These are phyloP conservation scores for Oryza longistaminata DNA, from an alignment of 176 grass and related monocot genomes.

Conservation along the genomic window DNA sequence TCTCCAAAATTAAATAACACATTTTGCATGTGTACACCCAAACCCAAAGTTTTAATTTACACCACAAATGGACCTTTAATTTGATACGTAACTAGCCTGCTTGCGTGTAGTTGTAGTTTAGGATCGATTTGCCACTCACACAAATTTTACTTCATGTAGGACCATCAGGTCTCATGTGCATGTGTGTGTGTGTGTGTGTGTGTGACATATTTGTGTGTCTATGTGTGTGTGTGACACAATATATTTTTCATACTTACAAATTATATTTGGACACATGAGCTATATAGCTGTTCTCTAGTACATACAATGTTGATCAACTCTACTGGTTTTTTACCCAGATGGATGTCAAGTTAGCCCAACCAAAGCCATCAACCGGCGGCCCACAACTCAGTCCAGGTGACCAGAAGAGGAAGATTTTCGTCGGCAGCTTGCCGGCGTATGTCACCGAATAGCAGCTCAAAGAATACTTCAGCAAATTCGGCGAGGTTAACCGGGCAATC, in stretches of 20 bases:
- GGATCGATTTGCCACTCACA: not conserved
- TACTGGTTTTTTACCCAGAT: not conserved
- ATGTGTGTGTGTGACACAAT: not conserved
- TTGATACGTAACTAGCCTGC: not conserved
- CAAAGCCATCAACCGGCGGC: not conserved
- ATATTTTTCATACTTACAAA: not conserved
- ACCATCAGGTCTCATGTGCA: not conserved
- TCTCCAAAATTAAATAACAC: too few species aligned
- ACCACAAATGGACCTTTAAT: not conserved
- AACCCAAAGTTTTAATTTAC: too few species aligned
- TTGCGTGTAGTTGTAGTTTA: not conserved
- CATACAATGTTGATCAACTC: not conserved
- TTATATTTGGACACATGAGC: not conserved
- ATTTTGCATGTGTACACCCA: too few species aligned
- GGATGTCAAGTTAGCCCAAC: conserved; percentile 38
- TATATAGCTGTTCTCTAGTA: not conserved
- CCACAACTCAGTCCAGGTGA: not conserved
- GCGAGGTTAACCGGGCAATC: conserved; percentile 1
- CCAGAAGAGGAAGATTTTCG: conserved; percentile 34
- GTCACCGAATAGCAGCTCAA: conserved; percentile 13
- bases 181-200: too few species aligned
- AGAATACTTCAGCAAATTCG: conserved; percentile 32
- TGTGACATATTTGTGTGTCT: too few species aligned
- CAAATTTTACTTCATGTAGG: not conserved
- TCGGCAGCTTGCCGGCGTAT: conserved; percentile 22